These are phyloP conservation scores for Coniochaeta sp. DNA, from an alignment of 2,329 filamentous ascomycete species.

Conservation along the genomic window DNA sequence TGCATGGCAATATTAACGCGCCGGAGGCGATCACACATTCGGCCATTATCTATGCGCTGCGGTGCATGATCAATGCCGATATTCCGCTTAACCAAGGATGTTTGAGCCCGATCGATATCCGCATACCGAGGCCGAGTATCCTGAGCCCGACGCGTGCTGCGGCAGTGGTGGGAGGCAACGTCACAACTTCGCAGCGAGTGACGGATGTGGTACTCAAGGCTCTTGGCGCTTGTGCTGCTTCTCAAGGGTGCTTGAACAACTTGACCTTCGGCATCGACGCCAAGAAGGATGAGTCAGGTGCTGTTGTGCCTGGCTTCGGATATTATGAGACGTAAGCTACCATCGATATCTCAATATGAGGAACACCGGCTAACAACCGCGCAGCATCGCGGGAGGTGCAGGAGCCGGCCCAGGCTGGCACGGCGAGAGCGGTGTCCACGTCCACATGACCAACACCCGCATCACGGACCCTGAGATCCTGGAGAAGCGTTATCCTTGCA, in stretches of 20 bases:
- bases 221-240: slow-evolving; percentile 67
- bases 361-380: neutral
- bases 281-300: slow-evolving; percentile 10
- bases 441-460: slow-evolving; percentile 69
- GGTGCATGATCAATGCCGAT: slow-evolving; percentile 63
- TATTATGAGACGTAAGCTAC: slow-evolving; percentile 58
- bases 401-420: slow-evolving; percentile 62
- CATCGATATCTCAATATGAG: neutral
- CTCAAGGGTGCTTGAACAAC: slow-evolving; percentile 75
- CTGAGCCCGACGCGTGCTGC: slow-evolving; percentile 25
- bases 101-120: slow-evolving; percentile 27
- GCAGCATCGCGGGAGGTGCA: slow-evolving; percentile 56
- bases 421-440: slow-evolving; percentile 61
- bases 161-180: slow-evolving; percentile 24
- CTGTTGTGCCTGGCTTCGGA: slow-evolving; percentile 48
- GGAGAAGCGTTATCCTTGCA: slow-evolving; percentile 61
- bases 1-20: slow-evolving; percentile 22
- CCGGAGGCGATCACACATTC: slow-evolving; percentile 24
- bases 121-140: slow-evolving; percentile 20
- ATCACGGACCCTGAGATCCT: slow-evolving; percentile 68
- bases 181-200: slow-evolving; percentile 26
- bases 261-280: slow-evolving; percentile 68
- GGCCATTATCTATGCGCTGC: slow-evolving; percentile 24
- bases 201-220: slow-evolving; percentile 67
- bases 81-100: slow-evolving; percentile 74